A percentile compares a stretch with the other conserved stretches of the same genome.
phyloP scores from a whole-genome alignment of 768 basidiomycete genomes.

The Rhizopogon roseolus region DNA sequence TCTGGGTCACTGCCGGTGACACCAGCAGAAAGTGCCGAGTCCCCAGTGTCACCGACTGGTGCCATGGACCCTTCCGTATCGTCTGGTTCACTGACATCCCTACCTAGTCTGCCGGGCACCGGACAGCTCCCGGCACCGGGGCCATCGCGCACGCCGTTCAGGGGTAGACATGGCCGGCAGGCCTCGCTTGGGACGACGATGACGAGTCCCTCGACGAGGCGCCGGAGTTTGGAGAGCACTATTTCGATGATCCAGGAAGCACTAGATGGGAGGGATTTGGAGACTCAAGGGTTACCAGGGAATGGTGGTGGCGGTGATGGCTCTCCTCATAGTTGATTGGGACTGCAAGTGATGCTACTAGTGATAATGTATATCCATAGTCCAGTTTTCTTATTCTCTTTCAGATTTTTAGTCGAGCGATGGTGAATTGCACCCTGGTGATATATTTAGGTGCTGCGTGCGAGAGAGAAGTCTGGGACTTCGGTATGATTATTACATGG shows the following conservation, averaged over 20 bases:
- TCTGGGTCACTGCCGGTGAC: slow-evolving; percentile 46
- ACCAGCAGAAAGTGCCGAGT: slow-evolving; percentile 37
- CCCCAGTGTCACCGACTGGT: slow-evolving; percentile 43
- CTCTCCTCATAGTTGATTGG: background rate
- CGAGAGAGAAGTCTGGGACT: no score
- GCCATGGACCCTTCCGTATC: slow-evolving; percentile 29
- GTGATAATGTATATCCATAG: background rate
- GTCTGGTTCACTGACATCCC: slow-evolving; percentile 18
- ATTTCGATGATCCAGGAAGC: slow-evolving; percentile 94
- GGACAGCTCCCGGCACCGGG: slow-evolving; percentile 16
- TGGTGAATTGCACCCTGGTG: no score
- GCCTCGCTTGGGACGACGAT: slow-evolving; percentile 81
- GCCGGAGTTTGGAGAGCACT: slow-evolving; percentile 92
- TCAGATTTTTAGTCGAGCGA: background rate
- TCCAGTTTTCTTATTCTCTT: background rate
- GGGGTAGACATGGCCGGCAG: slow-evolving; percentile 48
- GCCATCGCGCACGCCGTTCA: slow-evolving; percentile 47
- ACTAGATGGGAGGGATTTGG: slow-evolving; percentile 65
- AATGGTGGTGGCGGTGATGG: background rate
- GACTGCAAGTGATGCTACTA: background rate
- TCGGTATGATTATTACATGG: no score
- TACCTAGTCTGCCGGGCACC: slow-evolving; percentile 15
- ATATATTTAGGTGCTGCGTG: no score
- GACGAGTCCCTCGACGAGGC: slow-evolving; percentile 89
- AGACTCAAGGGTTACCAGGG: slow-evolving; percentile 21